A percentile compares a stretch with the other conserved stretches of the same genome.
Evolutionary conservation across 208 protist genomes (phyloP).

Genomic region (Balamuthia mandrillaris): DNA sequence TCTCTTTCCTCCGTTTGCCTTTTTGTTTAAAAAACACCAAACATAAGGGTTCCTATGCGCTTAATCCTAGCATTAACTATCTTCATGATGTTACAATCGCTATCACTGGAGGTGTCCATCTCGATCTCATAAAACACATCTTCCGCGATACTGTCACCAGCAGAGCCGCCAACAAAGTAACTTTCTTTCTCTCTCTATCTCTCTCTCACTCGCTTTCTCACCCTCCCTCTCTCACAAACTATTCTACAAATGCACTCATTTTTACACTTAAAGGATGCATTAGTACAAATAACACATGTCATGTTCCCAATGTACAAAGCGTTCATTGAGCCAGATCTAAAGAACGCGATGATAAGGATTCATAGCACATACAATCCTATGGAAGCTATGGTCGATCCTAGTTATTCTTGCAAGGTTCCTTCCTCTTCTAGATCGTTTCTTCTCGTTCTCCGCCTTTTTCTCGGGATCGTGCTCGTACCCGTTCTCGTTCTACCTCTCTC

Average conservation of each 20-base stretch:
- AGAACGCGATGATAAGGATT: constrained; percentile 49
- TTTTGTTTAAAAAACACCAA: too few species aligned
- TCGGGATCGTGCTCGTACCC: background rate
- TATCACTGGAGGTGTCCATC: constrained; percentile 54
- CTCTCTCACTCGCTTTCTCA: too few species aligned
- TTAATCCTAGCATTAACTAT: constrained; percentile 35
- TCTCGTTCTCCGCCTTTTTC: background rate
- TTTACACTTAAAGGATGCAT: constrained; percentile 34
- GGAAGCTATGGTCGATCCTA: constrained; percentile 50
- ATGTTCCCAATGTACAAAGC: constrained; percentile 60
- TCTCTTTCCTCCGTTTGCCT: too few species aligned
- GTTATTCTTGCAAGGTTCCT: constrained; percentile 47
- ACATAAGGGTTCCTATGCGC: constrained; percentile 50
- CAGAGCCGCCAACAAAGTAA: too few species aligned
- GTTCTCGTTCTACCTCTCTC: background rate
- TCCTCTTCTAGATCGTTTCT: background rate
- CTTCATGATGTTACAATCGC: constrained; percentile 40
- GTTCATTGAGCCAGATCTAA: constrained; percentile 51
- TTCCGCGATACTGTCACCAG: too few species aligned
- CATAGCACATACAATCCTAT: constrained; percentile 50
- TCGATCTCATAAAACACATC: constrained; percentile 47
- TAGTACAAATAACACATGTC: constrained; percentile 51
- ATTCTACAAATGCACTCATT: background rate
- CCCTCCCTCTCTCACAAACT: too few species aligned
- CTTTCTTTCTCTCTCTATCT: too few species aligned